These are phyloP conservation scores for Aspergillus quadricinctus DNA, from an alignment of 2,329 filamentous ascomycete species.

Conservation along the genomic window DNA sequence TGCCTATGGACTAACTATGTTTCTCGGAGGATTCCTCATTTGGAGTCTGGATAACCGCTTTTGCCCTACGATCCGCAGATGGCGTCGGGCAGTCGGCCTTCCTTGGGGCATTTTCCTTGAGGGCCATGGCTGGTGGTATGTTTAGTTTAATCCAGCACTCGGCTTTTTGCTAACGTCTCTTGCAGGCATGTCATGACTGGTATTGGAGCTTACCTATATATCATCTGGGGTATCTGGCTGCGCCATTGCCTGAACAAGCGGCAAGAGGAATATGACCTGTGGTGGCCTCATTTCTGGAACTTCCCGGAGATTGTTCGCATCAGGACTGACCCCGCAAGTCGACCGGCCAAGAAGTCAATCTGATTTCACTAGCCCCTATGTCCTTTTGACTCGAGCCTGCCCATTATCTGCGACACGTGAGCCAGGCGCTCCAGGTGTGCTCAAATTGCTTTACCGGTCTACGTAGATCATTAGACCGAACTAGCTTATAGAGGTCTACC, in stretches of 20 bases:
- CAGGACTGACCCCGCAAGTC: slow-evolving; percentile 14
- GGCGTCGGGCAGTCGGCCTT: slow-evolving; percentile 65
- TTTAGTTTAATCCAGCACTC: slow-evolving; percentile 1
- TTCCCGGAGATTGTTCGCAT: slow-evolving; percentile 51
- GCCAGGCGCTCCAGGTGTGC: slow-evolving; percentile 2
- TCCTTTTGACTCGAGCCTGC: slow-evolving; percentile 1
- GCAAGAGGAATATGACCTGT: slow-evolving; percentile 66
- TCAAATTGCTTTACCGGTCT: not conserved
- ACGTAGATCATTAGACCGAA: not conserved
- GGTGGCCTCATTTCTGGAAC: slow-evolving; percentile 62
- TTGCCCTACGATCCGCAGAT: slow-evolving; percentile 61
- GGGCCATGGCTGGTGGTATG: slow-evolving; percentile 68
- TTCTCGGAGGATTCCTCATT: slow-evolving; percentile 69
- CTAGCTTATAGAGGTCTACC: slow-evolving; percentile 11
- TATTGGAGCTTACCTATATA: slow-evolving; percentile 77
- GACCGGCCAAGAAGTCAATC: slow-evolving; percentile 27
- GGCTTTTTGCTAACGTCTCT: slow-evolving; percentile 11
- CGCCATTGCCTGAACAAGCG: slow-evolving; percentile 69
- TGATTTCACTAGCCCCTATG: slow-evolving; percentile 10
- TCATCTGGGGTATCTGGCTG: slow-evolving; percentile 79
- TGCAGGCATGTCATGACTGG: slow-evolving; percentile 74
- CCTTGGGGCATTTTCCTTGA: slow-evolving; percentile 77
- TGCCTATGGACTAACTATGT: slow-evolving; percentile 61
- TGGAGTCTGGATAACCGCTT: slow-evolving; percentile 79
- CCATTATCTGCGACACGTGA: not conserved